phyloP scores from a whole-genome alignment of 2,329 filamentous ascomycete genomes.

The Colletotrichum abscissum region DNA sequence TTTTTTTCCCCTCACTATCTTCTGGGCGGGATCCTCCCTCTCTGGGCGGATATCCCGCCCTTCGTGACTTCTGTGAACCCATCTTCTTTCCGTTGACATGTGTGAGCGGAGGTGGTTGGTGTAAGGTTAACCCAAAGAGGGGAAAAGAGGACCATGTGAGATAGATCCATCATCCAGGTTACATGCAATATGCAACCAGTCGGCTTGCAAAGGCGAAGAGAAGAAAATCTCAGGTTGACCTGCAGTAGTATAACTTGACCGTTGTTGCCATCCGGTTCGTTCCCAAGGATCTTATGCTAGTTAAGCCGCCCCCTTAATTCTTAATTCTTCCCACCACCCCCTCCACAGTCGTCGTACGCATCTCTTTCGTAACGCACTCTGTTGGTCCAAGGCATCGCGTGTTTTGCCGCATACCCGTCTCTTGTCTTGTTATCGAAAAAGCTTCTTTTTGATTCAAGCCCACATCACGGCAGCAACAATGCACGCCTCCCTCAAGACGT shows the following conservation, averaged over 20 bases:
- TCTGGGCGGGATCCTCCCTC: neutral
- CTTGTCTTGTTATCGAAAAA: neutral
- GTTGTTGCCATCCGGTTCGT: slow-evolving; percentile 16
- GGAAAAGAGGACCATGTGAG: neutral
- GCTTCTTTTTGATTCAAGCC: neutral
- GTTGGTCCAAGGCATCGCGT: neutral
- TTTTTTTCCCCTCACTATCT: neutral
- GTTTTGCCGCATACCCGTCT: slow-evolving; percentile 10
- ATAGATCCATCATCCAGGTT: too few relatives aligned
- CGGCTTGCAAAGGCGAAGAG: neutral
- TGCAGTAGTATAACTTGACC: slow-evolving; percentile 27
- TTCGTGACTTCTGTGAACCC: neutral
- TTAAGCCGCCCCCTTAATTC: slow-evolving; percentile 13
- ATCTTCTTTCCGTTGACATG: neutral
- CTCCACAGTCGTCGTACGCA: neutral
- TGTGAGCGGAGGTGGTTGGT: slow-evolving; percentile 22
- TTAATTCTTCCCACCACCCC: slow-evolving; percentile 11
- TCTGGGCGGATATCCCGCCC: neutral
- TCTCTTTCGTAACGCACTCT: neutral
- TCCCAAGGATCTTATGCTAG: neutral
- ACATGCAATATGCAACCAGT: neutral
- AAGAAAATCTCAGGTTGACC: neutral
- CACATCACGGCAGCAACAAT: neutral
- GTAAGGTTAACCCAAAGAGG: neutral
- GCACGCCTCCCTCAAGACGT: slow-evolving; percentile 17